Evolutionary conservation across 192 early-diverging fungal species (phyloP).

Genomic region (Backusella circina): DNA sequence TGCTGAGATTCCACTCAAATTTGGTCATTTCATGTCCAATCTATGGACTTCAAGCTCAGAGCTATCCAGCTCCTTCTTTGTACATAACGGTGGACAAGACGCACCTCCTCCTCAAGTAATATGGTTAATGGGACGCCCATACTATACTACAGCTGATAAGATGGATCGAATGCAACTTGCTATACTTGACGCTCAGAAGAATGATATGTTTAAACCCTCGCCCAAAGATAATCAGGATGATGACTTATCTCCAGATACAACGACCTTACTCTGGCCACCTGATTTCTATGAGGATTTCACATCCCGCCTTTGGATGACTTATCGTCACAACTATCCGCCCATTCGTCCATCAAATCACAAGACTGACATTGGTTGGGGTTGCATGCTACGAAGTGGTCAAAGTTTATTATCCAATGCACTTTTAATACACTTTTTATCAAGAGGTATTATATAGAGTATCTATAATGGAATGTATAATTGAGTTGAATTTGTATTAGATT

Average conservation of each 20-base stretch:
- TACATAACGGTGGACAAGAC: neutral
- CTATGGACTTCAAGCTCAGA: constrained; percentile 35
- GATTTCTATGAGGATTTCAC: constrained; percentile 80
- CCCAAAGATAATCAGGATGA: neutral
- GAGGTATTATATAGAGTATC: constrained; percentile 54
- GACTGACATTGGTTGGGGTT: constrained; percentile 92
- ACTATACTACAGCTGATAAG: constrained; percentile 20
- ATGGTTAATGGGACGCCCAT: constrained; percentile 33
- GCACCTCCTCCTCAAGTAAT: neutral
- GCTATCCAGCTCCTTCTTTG: constrained; percentile 10
- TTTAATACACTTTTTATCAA: constrained; percentile 69
- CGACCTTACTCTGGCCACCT: constrained; percentile 30
- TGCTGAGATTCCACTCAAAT: constrained; percentile 36
- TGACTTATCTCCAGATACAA: neutral
- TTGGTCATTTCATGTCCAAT: constrained; percentile 35
- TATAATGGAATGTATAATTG: constrained; percentile 14
- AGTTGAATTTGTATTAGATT: constrained; percentile 30
- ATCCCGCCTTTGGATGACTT: constrained; percentile 89
- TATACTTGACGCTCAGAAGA: constrained; percentile 27
- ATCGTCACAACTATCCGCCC: constrained; percentile 82
- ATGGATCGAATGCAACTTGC: constrained; percentile 11
- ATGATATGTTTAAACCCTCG: constrained; percentile 10
- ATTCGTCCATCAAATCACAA: constrained; percentile 77
- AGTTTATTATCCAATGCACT: constrained; percentile 86
- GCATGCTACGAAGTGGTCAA: constrained; percentile 96